Percentiles rank a stretch among this genome's conserved stretches.
Conservation (phyloP, 2,329 filamentous ascomycete species). For the Alternaria rosae region DNA sequence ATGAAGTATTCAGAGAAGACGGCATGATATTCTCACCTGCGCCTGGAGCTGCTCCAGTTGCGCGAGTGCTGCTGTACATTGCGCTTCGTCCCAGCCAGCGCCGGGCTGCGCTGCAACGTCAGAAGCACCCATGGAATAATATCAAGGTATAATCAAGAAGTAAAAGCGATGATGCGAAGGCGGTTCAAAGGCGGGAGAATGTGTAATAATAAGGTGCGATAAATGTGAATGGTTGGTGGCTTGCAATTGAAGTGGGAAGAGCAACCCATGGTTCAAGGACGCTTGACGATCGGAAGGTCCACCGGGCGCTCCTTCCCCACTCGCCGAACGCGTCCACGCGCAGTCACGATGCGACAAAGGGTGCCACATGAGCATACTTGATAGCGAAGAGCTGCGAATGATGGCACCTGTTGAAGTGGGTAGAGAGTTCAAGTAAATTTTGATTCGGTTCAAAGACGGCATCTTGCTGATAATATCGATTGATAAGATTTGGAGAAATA, state of each 20-base stretch:
- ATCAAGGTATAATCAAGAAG: background rate
- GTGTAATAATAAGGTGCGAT: background rate
- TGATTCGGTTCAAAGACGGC: background rate
- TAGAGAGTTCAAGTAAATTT: no score
- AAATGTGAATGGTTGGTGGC: constrained; percentile 13
- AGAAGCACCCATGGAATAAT: constrained; percentile 24
- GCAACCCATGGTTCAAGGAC: constrained; percentile 5
- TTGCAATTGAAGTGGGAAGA: constrained; percentile 13
- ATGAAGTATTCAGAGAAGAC: background rate
- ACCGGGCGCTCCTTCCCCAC: constrained; percentile 10
- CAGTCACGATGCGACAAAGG: constrained; percentile 9
- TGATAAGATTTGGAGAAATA: background rate
- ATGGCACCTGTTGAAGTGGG: background rate
- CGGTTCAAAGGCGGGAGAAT: background rate
- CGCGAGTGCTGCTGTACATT: constrained; percentile 53
- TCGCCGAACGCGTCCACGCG: constrained; percentile 25
- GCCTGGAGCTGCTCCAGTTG: constrained; percentile 54
- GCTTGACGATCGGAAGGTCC: constrained; percentile 17
- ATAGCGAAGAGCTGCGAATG: background rate
- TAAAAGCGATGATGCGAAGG: background rate
- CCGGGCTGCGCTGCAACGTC: constrained; percentile 23
- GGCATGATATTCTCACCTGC: constrained; percentile 41
- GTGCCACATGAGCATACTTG: background rate
- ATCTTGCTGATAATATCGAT: background rate
- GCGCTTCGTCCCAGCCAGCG: constrained; percentile 49